phyloP scores from a whole-genome alignment of 139 green algal species.

The Pleodorina starrii region DNA sequence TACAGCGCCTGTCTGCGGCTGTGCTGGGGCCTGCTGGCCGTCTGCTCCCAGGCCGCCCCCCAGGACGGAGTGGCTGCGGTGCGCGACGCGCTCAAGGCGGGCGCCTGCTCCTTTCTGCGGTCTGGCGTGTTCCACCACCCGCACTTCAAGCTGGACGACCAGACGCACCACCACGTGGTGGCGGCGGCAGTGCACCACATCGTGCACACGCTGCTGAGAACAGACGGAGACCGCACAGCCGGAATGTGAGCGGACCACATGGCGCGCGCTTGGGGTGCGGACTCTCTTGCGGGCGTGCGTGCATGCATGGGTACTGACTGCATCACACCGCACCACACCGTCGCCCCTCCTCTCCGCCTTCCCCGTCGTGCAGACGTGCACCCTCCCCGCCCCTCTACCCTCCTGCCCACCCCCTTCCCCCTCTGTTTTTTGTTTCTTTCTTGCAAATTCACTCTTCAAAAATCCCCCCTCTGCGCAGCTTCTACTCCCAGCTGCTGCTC shows the following conservation, averaged over 20 bases:
- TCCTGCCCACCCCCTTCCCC: too few species aligned
- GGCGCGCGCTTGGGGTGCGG: too few species aligned
- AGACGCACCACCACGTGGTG: slow-evolving; percentile 60
- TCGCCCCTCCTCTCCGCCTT: too few species aligned
- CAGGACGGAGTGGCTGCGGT: slow-evolving; percentile 10
- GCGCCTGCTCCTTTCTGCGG: slow-evolving; percentile 36
- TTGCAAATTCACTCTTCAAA: too few species aligned
- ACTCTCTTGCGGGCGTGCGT: too few species aligned
- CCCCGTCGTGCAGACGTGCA: too few species aligned
- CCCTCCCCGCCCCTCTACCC: too few species aligned
- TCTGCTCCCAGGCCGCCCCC: neutral
- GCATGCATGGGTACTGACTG: too few species aligned
- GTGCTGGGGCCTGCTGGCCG: slow-evolving; percentile 73
- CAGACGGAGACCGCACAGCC: slow-evolving; percentile 45
- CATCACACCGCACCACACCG: too few species aligned
- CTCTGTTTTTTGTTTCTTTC: too few species aligned
- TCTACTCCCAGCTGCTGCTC: slow-evolving; percentile 35
- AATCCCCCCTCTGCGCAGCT: neutral
- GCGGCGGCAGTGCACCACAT: slow-evolving; percentile 68
- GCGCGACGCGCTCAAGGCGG: slow-evolving; percentile 24
- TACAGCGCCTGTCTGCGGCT: slow-evolving; percentile 58
- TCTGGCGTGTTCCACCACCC: slow-evolving; percentile 53
- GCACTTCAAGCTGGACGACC: slow-evolving; percentile 58
- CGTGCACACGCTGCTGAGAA: slow-evolving; percentile 67
- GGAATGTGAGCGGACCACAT: too few species aligned